Conservation (phyloP, 2,329 filamentous ascomycete genomes). For the Fusarium bulbicola region DNA sequence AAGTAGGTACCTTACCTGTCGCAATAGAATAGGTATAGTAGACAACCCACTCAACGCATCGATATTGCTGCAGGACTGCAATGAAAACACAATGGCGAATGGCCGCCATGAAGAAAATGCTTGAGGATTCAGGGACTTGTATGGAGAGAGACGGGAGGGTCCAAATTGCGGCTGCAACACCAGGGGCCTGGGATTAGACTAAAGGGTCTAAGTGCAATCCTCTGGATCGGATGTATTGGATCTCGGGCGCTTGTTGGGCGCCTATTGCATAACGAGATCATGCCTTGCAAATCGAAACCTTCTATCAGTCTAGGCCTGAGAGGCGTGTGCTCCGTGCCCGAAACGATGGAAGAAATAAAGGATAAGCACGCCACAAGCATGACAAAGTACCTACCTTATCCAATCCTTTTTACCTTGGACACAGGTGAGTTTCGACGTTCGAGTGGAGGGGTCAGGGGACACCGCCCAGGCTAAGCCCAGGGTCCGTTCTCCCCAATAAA, state of each 20-base stretch:
- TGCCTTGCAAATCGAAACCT: slow-evolving; percentile 17
- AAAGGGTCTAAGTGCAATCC: slow-evolving; percentile 7
- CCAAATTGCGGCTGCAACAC: slow-evolving; percentile 26
- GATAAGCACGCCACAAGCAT: slow-evolving; percentile 19
- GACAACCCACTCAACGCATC: not conserved
- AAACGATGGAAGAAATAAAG: slow-evolving; percentile 30
- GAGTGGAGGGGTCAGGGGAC: slow-evolving; percentile 19
- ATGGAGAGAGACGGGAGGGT: slow-evolving; percentile 16
- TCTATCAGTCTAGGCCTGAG: slow-evolving; percentile 30
- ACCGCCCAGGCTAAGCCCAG: slow-evolving; percentile 38
- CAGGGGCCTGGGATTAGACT: slow-evolving; percentile 24
- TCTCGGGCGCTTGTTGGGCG: slow-evolving; percentile 34
- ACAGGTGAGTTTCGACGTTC: not conserved
- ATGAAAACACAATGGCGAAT: not conserved
- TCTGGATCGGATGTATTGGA: not conserved
- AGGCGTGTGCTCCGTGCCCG: slow-evolving; percentile 37
- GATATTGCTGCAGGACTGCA: not conserved
- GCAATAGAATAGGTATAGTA: not conserved
- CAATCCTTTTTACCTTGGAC: not conserved
- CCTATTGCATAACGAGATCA: slow-evolving; percentile 17
- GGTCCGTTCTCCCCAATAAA: slow-evolving; percentile 33
- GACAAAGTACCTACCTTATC: not conserved
- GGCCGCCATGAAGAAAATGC: not conserved
- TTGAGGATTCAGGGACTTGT: slow-evolving; percentile 20
- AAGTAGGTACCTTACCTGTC: not conserved